Base-by-base conservation (phyloP, 805 yeast species). In the Kodamaea kakaduensis region DNA sequence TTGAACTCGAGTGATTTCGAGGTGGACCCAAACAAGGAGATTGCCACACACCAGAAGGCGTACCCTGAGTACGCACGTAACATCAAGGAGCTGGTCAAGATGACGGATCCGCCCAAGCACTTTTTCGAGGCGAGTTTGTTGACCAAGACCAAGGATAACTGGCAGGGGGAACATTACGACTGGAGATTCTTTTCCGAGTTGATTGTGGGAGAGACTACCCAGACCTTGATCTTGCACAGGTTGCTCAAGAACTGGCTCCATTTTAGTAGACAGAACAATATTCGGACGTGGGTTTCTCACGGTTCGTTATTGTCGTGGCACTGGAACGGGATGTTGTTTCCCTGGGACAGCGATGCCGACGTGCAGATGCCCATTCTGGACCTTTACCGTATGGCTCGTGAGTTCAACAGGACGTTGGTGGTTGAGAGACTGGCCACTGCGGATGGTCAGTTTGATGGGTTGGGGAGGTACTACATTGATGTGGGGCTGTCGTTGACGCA, bases 151-250 rank as follows among this genome's bases (percentile, higher is more conserved):
- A 10, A 23, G 29, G 28, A 44, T 25, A 21, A 30, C 33, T 27
- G 47, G 34, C 21, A 30, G 10, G 57, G 58, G 2, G 56, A 51
- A 34, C 58, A 54, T 34, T 52, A 54, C 42, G 58, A 54, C 33
- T 51, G 54, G 56, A 38, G 58, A 6, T 54, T 54, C 25, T 54
- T 52, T 42, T 31, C 33, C 17, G 55, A 56, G 7, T 27, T 51
- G 26, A 46, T 36, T 12, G 14, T 45, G 14, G 55, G 51, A 10
- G 33, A 41, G 9, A 42, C 43, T 15, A 35, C 31, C 17, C 55
- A 48, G 19, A 37, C 31, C 8, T 24, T 40, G n/a, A 24, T 45
- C 3, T 34, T 52, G 9, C 51, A 50, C 32, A 34, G 54, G 5
- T 21, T 52, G 10, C 32, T 48, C 25, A 46, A 46, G 16, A 44